Base-by-base conservation (phyloP, 2,329 filamentous ascomycete species). In the Arthrobotrys megalospora region DNA sequence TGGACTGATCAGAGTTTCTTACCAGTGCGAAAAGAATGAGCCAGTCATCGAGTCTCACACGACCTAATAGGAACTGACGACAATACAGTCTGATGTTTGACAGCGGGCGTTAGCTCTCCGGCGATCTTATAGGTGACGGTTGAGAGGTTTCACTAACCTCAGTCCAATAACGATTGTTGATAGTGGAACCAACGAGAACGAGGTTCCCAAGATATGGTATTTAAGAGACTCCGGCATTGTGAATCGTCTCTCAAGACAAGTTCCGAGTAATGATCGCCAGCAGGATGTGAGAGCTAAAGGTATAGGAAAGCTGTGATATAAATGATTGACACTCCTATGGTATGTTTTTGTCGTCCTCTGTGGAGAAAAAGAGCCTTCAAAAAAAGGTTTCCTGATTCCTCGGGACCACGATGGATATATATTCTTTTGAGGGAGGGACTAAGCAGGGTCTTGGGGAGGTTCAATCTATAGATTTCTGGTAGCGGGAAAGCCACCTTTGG, bases 21-120 rank as follows among this genome's bases (percentile, higher is more conserved):
- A 78, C 75, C 50, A 78, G 47, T 28, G 84, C 81, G 36, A 82
- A 19, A 0, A 84, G 52, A 55, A 85, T 84, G 36, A 85, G 82
- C 72, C 82, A 84, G 80, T 85, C 85, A 82, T 86, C 85, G 38
- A 78, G 28, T 41, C 80, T 80, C 28, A 82, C 52, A 12, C 68
- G 80, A 32, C 67, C 71, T 48, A 82, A 41, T 47, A 81, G 67
- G 50, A 80, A 70, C 50, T 79, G 63, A 52, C 81, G 80, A 71
- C 81, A 82, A 53, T 81, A 82, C n/a, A 82, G 63, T 64, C 81
- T 82, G 55, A 14, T 52, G 32, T 21, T 48, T 41, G 36, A 43
- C 66, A 76, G 36, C 34, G 21, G 76, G 43, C 32, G 24, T 62
- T 72, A 48, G 79, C 41, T 67, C 5, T 28, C n/a, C 50, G 69